Base-by-base conservation (phyloP, 768 basidiomycete species). In the Tricholoma furcatifolium region DNA sequence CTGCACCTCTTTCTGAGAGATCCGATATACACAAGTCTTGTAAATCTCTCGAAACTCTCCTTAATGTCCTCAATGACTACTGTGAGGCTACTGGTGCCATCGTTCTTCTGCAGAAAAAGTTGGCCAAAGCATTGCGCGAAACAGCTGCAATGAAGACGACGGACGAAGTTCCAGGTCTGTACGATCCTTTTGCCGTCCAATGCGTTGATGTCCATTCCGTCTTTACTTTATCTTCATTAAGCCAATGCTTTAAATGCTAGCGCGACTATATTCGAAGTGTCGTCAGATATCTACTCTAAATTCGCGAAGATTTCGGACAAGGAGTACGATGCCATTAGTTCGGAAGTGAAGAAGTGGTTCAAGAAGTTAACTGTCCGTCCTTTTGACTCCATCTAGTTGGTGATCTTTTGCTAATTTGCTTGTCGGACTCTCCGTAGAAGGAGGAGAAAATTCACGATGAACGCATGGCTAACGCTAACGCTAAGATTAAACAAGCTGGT, bases 321-420 rank as follows among this genome's bases (percentile, higher is more conserved):
- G 69, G 89, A 92, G 57, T 88, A 83, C 54, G 82, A 84, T 55
- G 62, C 51, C 18, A 71, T 90, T 45, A 83, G 81, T 57, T 67
- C 72, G 27, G 89, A 91, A 57, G 82, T 90, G 38, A 87, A 84
- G 74, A 92, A 88, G 62, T 91, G 89, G 88, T 85, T 91, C 75
- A 91, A 88, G 80, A 90, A 85, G 67, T 77, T 91, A 32, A 78
- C 83, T 44, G 89, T 91, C 61, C 60, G 87, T 46, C 23, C 51
- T 53, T 14, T 15, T 4, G 30, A 5, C 34, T 17, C 20, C n/a
- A 35, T 17, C 39, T 8, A 35, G 23, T 47, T 34, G 34, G 9
- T 36, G 52, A 17, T 30, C 30, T 46, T 17, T 43, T 24, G 6
- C 31, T 39, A 40, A 47, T n/a, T 30, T 35, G 38, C 21, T n/a